These are phyloP conservation scores for Ziziphus jujuba DNA, from an alignment of 306 rosid species.

Conservation along the genomic window DNA sequence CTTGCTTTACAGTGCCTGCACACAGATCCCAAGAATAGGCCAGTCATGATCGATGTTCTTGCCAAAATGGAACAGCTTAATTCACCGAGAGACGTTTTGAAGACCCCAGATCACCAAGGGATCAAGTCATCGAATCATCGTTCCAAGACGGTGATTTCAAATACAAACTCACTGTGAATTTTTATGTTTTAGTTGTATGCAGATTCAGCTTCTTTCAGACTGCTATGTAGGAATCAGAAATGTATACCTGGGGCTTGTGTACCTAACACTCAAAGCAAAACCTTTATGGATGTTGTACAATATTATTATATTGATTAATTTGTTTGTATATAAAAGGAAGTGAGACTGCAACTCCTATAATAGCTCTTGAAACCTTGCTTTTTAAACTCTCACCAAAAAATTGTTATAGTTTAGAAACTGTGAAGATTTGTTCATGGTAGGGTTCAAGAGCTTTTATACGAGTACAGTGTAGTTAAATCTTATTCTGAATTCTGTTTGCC, in stretches of 20 bases:
- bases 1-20: constrained; percentile 68
- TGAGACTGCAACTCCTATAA: too few relatives aligned
- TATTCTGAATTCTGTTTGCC: too few relatives aligned
- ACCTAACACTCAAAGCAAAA: too few relatives aligned
- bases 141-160: constrained; percentile 25
- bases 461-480: too few relatives aligned
- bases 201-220: neutral
- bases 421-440: too few relatives aligned
- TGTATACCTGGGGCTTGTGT: neutral
- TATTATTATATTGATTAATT: too few relatives aligned
- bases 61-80: constrained; percentile 56
- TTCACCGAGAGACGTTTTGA: constrained; percentile 41
- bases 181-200: constrained; percentile 3
- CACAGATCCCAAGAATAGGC: constrained; percentile 66
- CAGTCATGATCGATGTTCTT: constrained; percentile 62
- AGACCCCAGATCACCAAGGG: constrained; percentile 32
- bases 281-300: too few relatives aligned
- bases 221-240: neutral
- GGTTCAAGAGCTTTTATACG: too few relatives aligned
- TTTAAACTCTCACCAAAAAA: too few relatives aligned
- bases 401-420: too few relatives aligned
- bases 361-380: too few relatives aligned
- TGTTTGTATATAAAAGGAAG: neutral
- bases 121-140: constrained; percentile 39
- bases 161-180: constrained; percentile 26